A percentile compares a stretch with the other conserved stretches of the same genome.
Evolutionary conservation across 129 eudicot genomes (phyloP).

Genomic region (Scalesia atractyloides): DNA sequence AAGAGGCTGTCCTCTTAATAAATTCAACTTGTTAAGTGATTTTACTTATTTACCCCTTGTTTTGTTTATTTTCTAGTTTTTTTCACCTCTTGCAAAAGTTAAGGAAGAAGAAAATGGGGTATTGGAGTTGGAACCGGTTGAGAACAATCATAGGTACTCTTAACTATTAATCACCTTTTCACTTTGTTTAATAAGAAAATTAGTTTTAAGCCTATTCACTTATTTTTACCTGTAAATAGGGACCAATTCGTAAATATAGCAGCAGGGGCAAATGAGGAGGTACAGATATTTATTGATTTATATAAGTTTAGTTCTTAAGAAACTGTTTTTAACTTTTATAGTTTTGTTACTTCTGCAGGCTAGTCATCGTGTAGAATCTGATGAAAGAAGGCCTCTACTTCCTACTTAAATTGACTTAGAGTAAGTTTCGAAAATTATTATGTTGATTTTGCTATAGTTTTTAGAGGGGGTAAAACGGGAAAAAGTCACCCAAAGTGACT

Average conservation of each 20-base stretch:
- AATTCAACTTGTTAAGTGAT: conserved; percentile 1
- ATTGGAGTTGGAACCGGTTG: conserved; percentile 49
- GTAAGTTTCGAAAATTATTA: conserved; percentile 33
- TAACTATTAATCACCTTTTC: neutral
- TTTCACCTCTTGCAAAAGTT: conserved; percentile 93
- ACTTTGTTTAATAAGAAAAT: neutral
- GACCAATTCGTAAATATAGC: conserved; percentile 81
- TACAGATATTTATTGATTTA: conserved; percentile 24
- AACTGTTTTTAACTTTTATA: neutral
- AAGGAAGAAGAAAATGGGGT: conserved; percentile 76
- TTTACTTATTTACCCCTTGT: conserved; percentile 25
- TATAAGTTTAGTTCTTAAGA: conserved; percentile 2
- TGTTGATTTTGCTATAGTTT: neutral
- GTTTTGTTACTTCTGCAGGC: conserved; percentile 54
- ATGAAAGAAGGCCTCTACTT: conserved; percentile 96
- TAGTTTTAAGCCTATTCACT: neutral
- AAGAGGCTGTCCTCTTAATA: neutral
- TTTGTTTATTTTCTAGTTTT: conserved; percentile 61
- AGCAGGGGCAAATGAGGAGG: conserved; percentile 97
- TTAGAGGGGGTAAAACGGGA: neutral
- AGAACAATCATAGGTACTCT: conserved; percentile 59
- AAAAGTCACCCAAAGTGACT: neutral
- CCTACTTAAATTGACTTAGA: conserved; percentile 53
- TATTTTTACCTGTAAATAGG: conserved; percentile 21
- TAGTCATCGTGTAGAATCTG: conserved; percentile 75